A percentile compares a stretch with the other conserved stretches of the same genome.
These are phyloP conservation scores for Vaccinium vitisidaea DNA, from an alignment of 148 eudicot genomes.

Conservation along the genomic window DNA sequence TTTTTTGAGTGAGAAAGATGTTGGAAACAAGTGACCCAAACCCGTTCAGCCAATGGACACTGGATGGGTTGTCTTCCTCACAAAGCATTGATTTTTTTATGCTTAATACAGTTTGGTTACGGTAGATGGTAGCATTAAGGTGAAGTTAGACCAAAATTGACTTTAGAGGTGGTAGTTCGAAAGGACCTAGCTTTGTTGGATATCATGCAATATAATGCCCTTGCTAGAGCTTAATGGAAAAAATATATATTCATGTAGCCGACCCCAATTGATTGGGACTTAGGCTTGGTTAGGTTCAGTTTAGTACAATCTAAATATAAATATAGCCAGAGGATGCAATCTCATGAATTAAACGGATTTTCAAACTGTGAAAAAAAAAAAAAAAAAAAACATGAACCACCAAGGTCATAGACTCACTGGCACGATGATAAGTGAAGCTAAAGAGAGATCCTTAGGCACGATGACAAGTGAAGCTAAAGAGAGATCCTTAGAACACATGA, in stretches of 20 bases:
- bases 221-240: neutral
- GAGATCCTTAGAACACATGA: neutral
- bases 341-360: neutral
- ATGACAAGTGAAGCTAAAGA: neutral
- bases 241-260: no score
- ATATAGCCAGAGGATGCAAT: neutral
- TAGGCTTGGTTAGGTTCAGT: neutral
- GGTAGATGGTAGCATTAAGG: neutral
- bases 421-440: neutral
- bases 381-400: neutral
- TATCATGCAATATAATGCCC: neutral
- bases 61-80: neutral
- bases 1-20: neutral
- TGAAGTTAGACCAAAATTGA: neutral
- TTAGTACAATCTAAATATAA: neutral
- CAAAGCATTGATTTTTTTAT: neutral
- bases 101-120: neutral
- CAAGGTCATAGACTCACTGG: neutral
- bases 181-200: neutral
- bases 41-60: neutral
- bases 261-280: neutral
- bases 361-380: neutral
- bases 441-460: neutral
- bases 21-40: neutral
- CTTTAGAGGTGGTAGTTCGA: neutral